These are phyloP conservation scores for Boletus hoseneyae DNA, from an alignment of 1,284 basidiomycete genomes.

Conservation along the genomic window DNA sequence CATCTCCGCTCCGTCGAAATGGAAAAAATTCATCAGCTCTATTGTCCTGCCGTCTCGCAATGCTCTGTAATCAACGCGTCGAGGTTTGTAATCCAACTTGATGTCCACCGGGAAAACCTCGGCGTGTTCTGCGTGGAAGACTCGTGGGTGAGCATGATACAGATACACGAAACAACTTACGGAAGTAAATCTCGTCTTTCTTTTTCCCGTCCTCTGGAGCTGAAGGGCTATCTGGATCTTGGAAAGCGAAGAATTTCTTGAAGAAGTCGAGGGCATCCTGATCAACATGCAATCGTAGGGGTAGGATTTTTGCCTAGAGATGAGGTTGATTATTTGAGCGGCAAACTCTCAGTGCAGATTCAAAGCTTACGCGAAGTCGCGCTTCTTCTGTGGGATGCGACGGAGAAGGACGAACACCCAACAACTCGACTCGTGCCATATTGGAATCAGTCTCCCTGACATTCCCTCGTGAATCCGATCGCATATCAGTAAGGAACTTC, in stretches of 20 bases:
- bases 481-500: slow-evolving; percentile 88
- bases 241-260: slow-evolving; percentile 94
- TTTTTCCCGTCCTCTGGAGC: slow-evolving; percentile 36
- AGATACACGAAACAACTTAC: slow-evolving; percentile 41
- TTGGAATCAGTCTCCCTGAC: slow-evolving; percentile 85
- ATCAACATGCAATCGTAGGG: slow-evolving; percentile 91
- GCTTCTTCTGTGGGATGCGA: slow-evolving; percentile 73
- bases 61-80: slow-evolving; percentile 93
- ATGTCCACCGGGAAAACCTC: slow-evolving; percentile 89
- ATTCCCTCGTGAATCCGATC: slow-evolving; percentile 80
- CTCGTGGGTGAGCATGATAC: slow-evolving; percentile 1
- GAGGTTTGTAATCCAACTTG: slow-evolving; percentile 98
- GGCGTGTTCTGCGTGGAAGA: slow-evolving; percentile 62
- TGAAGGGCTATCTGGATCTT: slow-evolving; percentile 51
- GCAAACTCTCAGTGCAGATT: not conserved
- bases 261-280: slow-evolving; percentile 98
- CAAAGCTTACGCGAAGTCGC: slow-evolving; percentile 66
- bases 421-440: slow-evolving; percentile 89
- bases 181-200: slow-evolving; percentile 67
- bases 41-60: slow-evolving; percentile 89
- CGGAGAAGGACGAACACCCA: slow-evolving; percentile 67
- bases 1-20: slow-evolving; percentile 99
- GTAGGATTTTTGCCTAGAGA: slow-evolving; percentile 78
- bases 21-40: slow-evolving; percentile 99
- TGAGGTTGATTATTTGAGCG: not conserved